Base-by-base conservation (phyloP, 108 stramenopile species). In the Skeletonema costatum region DNA sequence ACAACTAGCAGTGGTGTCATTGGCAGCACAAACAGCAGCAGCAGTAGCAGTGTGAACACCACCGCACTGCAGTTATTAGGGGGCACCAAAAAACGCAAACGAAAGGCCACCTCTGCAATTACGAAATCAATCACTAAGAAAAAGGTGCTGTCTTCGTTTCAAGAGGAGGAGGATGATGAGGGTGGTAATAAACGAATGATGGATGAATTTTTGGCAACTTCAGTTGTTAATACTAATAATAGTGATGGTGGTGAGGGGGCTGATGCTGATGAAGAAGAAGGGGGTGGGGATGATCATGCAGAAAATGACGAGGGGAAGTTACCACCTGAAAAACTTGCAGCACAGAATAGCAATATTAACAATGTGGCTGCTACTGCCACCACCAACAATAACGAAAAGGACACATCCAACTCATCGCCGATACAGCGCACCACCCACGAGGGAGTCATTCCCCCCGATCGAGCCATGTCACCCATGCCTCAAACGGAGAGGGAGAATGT, bases 401-500 rank as follows among this genome's bases (percentile, higher is more conserved):
- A 25, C 0, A 0, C 25, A 25, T 25, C 25, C 25, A 25, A 25
- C 25, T 25, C 25, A 35, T 5, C 35, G 36, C 6, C 36, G 8
- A 36, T 36, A 36, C 36, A 36, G 8, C 36, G 6, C 36, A 36
- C 36, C 5, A 6, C 1, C 33, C 33, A 35, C 36, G 36, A 11
- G n/a, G 60, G 60, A 14, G n/a, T 60, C 2, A 41, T 50, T 7
- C 66, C 66, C 46, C 66, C 66, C 38, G 66, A 44, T 13, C 33
- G 66, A 50, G 66, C 13, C 66, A 68, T 68, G 66, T 48, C 46
- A 44, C 66, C 66, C 19, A 68, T 68, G 66, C 66, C 66, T 19
- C 66, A 46, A 31, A 38, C 5, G 19, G 66, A 68, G 17, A 19
- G 42, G 7, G 33, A 6, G 19, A 30, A 16, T 29, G 19, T 25